A percentile compares a stretch with the other conserved stretches of the same genome.
These are phyloP conservation scores for Capsicum baccatum DNA, from an alignment of 257 asterid species.

Conservation along the genomic window DNA sequence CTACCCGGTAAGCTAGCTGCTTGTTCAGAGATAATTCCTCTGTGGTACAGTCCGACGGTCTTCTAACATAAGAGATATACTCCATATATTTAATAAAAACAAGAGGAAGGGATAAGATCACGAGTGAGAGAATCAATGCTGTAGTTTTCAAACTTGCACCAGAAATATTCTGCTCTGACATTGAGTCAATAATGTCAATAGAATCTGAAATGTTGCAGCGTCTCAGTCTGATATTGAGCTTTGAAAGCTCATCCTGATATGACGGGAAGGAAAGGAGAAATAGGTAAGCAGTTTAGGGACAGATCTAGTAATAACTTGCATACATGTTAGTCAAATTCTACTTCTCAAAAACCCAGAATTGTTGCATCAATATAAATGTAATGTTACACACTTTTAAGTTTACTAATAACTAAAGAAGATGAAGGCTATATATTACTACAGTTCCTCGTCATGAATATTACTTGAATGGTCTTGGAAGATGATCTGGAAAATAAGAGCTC, in stretches of 20 bases:
- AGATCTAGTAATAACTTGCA: slow-evolving; percentile 18
- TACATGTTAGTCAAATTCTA: slow-evolving; percentile 2
- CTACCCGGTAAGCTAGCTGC: slow-evolving; percentile 79
- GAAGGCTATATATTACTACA: background rate
- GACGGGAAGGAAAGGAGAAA: slow-evolving; percentile 31
- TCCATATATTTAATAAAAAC: slow-evolving; percentile 68
- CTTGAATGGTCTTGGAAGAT: background rate
- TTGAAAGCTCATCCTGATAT: slow-evolving; percentile 64
- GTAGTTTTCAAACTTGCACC: slow-evolving; percentile 53
- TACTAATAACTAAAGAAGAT: slow-evolving; percentile 12
- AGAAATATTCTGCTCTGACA: slow-evolving; percentile 39
- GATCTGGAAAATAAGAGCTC: slow-evolving; percentile 19
- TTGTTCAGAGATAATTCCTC: slow-evolving; percentile 77
- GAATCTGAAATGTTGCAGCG: slow-evolving; percentile 54
- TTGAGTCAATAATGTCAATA: slow-evolving; percentile 39
- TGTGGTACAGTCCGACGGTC: slow-evolving; percentile 51
- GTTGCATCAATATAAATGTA: background rate
- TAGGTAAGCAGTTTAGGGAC: background rate
- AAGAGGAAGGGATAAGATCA: slow-evolving; percentile 64
- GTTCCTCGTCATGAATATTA: background rate
- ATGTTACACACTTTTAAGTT: background rate
- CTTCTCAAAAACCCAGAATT: background rate
- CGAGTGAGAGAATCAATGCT: slow-evolving; percentile 61
- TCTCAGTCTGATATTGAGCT: slow-evolving; percentile 56
- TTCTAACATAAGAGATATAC: slow-evolving; percentile 63